These are phyloP conservation scores for Alternaria sp. DNA, from an alignment of 2,329 filamentous ascomycete species.

Conservation along the genomic window DNA sequence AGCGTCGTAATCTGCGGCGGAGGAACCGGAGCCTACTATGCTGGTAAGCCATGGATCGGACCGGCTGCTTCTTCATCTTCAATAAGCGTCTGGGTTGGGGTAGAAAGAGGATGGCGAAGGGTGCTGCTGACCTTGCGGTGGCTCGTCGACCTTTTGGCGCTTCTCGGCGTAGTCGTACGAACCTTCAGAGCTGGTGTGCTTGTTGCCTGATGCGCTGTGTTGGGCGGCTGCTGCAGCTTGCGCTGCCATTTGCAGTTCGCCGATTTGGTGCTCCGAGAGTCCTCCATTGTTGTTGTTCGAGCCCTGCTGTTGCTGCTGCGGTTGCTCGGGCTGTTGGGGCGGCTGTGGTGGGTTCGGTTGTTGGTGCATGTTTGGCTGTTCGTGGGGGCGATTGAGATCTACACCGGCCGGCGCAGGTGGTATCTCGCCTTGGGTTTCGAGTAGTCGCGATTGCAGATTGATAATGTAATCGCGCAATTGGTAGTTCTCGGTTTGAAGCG, in stretches of 20 bases:
- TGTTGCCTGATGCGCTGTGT: slow-evolving; percentile 39
- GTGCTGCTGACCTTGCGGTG: slow-evolving; percentile 45
- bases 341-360: slow-evolving; percentile 22
- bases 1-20: slow-evolving; percentile 20
- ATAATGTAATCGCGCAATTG: slow-evolving; percentile 91
- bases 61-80: slow-evolving; percentile 31
- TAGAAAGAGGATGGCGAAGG: slow-evolving; percentile 25
- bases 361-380: slow-evolving; percentile 34
- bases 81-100: slow-evolving; percentile 41
- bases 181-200: slow-evolving; percentile 42
- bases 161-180: slow-evolving; percentile 45
- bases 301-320: slow-evolving; percentile 30
- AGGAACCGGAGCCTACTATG: slow-evolving; percentile 22
- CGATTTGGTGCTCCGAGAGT: slow-evolving; percentile 47
- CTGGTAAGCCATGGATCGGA: slow-evolving; percentile 31
- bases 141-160: slow-evolving; percentile 42
- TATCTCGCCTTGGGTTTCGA: slow-evolving; percentile 82
- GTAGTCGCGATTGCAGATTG: slow-evolving; percentile 81
- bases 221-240: slow-evolving; percentile 45
- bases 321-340: slow-evolving; percentile 27
- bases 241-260: slow-evolving; percentile 41
- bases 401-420: slow-evolving; percentile 84
- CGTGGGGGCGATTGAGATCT: slow-evolving; percentile 66
- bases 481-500: slow-evolving; percentile 87
- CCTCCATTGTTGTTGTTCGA: slow-evolving; percentile 40